Conservation (phyloP, 495 filamentous ascomycete genomes). For the Geopyxis carbonaria region DNA sequence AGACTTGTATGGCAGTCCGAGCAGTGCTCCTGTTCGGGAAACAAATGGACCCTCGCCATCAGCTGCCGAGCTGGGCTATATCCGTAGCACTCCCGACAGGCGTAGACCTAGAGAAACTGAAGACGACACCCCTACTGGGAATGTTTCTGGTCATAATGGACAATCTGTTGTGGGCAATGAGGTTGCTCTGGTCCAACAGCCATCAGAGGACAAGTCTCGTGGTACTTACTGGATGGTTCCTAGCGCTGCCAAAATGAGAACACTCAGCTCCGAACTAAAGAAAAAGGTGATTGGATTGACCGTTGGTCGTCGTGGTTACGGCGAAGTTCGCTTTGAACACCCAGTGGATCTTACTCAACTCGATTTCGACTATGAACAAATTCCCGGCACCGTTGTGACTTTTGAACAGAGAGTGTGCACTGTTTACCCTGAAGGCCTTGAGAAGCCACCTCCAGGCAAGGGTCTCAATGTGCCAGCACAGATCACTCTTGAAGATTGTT, state of each 20-base stretch:
- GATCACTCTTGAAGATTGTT: slow-evolving; percentile 74
- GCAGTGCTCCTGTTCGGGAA: slow-evolving; percentile 31
- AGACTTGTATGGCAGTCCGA: slow-evolving; percentile 28
- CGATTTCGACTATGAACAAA: slow-evolving; percentile 47
- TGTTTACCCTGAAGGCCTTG: slow-evolving; percentile 57
- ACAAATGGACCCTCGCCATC: slow-evolving; percentile 36
- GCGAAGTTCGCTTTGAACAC: slow-evolving; percentile 59
- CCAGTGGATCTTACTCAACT: slow-evolving; percentile 63
- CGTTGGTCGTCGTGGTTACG: slow-evolving; percentile 66
- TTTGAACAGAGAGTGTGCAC: slow-evolving; percentile 60
- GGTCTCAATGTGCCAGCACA: slow-evolving; percentile 81
- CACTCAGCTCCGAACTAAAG: slow-evolving; percentile 55
- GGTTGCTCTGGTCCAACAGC: slow-evolving; percentile 45
- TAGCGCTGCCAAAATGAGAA: slow-evolving; percentile 46
- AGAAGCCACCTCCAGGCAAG: slow-evolving; percentile 66
- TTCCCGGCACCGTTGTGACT: slow-evolving; percentile 55
- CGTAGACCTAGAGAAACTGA: slow-evolving; percentile 26
- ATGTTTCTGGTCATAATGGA: slow-evolving; percentile 44
- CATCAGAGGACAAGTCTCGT: slow-evolving; percentile 17
- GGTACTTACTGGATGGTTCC: slow-evolving; percentile 68
- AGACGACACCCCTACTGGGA: slow-evolving; percentile 33
- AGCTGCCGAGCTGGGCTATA: slow-evolving; percentile 49
- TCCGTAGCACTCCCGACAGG: slow-evolving; percentile 33
- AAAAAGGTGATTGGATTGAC: slow-evolving; percentile 52
- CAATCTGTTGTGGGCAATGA: slow-evolving; percentile 58